Evolutionary conservation across 371 early-diverging fungal species (phyloP).

Genomic region (Syncephalastrum sp.): DNA sequence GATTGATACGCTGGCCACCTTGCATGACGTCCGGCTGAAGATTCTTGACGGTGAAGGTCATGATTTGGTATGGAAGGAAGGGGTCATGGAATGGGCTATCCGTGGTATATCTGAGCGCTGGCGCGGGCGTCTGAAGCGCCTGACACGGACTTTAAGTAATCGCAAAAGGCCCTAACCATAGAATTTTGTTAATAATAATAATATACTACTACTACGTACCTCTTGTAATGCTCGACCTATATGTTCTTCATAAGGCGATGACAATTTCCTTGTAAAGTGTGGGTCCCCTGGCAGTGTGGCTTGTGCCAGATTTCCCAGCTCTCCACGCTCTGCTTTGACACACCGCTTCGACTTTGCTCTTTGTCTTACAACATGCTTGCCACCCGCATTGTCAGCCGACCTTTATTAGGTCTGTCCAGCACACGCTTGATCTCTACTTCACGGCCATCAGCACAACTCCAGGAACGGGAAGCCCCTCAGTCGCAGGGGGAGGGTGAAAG

Average conservation of each 20-base stretch:
- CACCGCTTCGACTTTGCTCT: too few species aligned
- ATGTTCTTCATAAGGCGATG: neutral
- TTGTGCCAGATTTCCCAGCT: too few species aligned
- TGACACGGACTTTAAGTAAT: neutral
- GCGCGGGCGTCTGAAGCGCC: constrained; percentile 8
- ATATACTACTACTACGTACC: neutral
- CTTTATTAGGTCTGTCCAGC: too few species aligned
- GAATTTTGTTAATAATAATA: neutral
- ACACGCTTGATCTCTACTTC: neutral
- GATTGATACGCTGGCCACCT: constrained; percentile 38
- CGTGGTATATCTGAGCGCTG: constrained; percentile 38
- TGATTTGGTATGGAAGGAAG: constrained; percentile 56
- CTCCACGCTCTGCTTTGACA: neutral
- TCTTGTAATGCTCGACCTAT: neutral
- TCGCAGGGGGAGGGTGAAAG: too few species aligned
- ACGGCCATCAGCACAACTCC: too few species aligned
- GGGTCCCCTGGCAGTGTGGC: too few species aligned
- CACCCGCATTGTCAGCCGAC: too few species aligned
- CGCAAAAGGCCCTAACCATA: neutral
- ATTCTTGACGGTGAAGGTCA: constrained; percentile 52
- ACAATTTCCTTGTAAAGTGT: too few species aligned
- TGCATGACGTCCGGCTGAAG: constrained; percentile 42
- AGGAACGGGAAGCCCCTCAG: too few species aligned
- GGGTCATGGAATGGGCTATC: constrained; percentile 53
- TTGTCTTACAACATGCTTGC: too few species aligned